Base-by-base conservation (phyloP, 176 grass and related monocot species). In the Zoysia pacifica region DNA sequence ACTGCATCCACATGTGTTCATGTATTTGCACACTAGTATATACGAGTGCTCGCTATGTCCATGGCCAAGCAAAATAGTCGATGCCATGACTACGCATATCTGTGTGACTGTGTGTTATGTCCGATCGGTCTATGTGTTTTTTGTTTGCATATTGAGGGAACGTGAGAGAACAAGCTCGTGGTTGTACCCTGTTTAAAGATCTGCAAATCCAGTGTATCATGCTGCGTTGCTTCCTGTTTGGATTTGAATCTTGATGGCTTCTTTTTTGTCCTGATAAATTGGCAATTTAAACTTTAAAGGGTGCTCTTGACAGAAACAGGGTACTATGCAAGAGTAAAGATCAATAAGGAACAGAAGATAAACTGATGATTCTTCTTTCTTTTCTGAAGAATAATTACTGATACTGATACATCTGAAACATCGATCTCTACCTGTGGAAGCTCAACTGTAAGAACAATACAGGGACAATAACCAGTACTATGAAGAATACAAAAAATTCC, bases 41-140 rank as follows among this genome's bases (percentile, higher is more conserved):
- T 83, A 5, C 56, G 48, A n/a, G 70, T 69, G 55, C 67, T 37
- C 2, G 15, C 47, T 3, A 28, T 47, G 38, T 45, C 55, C 55
- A 69, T 69, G 70, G 75, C 75, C 9, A 78, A 82, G 82, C 44
- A 43, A 20, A 52, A 41, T 77, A 79, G 75, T 72, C 1, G 59
- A 77, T 82, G 85, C 79, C 46, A 37, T 67, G 47, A 67, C 48
- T 72, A 43, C 41, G 52, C 72, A 60, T 75, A 43, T 13, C 1
- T 15, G 11, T 64, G 62, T 65, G 68, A 67, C 37, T 72, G 83
- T 70, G 49, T 70, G 77, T 75, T 70, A 70, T 80, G 5, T 83
- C 35, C 11, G 3, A 43, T 42, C 74, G n/a, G 16, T 75, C 19
- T n/a, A 12, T 62, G 6, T 70, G 72, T 74, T 84, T 80, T 80